Conservation (phyloP, 768 basidiomycete genomes). For the Lentinula sp. region DNA sequence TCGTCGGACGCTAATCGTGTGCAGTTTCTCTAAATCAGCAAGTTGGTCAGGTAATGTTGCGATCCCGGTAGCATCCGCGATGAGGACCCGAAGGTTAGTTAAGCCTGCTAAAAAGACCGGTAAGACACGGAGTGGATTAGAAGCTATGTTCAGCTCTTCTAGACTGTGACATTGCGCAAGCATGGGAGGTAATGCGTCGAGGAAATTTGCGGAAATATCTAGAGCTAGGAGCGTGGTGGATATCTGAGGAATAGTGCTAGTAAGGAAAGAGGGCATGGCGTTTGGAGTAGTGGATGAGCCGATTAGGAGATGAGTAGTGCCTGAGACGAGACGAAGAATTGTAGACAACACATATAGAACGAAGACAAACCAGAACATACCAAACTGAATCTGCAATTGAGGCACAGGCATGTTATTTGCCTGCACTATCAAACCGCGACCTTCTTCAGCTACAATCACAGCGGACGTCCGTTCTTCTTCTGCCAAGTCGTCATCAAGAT, state of each 20-base stretch:
- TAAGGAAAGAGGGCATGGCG: slow-evolving; percentile 71
- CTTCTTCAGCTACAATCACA: slow-evolving; percentile 76
- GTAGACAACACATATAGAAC: neutral
- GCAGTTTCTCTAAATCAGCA: slow-evolving; percentile 67
- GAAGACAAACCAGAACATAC: slow-evolving; percentile 34
- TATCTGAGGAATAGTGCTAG: slow-evolving; percentile 64
- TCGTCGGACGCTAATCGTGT: slow-evolving; percentile 82
- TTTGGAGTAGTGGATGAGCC: slow-evolving; percentile 76
- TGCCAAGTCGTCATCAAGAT: slow-evolving; percentile 41
- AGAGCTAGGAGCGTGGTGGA: slow-evolving; percentile 78
- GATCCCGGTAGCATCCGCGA: slow-evolving; percentile 89
- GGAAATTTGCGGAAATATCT: slow-evolving; percentile 87
- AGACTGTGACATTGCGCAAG: slow-evolving; percentile 76
- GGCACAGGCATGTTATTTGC: slow-evolving; percentile 56
- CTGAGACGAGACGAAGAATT: slow-evolving; percentile 33
- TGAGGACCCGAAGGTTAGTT: slow-evolving; percentile 74
- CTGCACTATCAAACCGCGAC: slow-evolving; percentile 75
- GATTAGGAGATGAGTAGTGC: slow-evolving; percentile 90
- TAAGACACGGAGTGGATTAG: slow-evolving; percentile 88
- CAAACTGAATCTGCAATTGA: slow-evolving; percentile 63
- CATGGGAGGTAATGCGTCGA: slow-evolving; percentile 76
- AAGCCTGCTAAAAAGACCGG: slow-evolving; percentile 82
- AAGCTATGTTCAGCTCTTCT: slow-evolving; percentile 91
- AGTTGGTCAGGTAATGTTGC: slow-evolving; percentile 70
- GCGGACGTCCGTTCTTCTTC: slow-evolving; percentile 74